Percentiles rank a stretch among this genome's conserved stretches.
These are phyloP conservation scores for Glutinoglossum americanum DNA, from an alignment of 495 filamentous ascomycete genomes.

Conservation along the genomic window DNA sequence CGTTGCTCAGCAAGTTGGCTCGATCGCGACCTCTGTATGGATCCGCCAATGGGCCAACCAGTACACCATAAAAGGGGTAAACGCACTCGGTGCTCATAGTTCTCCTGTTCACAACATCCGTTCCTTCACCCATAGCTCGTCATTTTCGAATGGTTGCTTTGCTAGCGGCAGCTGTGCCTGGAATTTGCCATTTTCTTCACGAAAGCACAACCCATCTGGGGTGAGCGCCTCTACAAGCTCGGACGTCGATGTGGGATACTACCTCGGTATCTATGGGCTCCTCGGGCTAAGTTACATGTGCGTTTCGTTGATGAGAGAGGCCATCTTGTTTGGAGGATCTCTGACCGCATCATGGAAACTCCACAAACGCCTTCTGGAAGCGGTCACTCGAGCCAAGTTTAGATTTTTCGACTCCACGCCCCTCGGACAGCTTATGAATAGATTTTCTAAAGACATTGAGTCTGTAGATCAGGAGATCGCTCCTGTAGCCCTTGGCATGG, in stretches of 20 bases:
- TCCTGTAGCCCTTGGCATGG: slow-evolving; percentile 60
- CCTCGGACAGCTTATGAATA: slow-evolving; percentile 91
- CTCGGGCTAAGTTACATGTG: slow-evolving; percentile 53
- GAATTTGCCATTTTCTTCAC: slow-evolving; percentile 17
- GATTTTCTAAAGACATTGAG: slow-evolving; percentile 95
- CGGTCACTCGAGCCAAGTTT: slow-evolving; percentile 75
- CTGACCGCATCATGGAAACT: slow-evolving; percentile 72
- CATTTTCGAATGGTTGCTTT: slow-evolving; percentile 15
- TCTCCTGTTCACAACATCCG: slow-evolving; percentile 1
- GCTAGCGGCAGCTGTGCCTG: slow-evolving; percentile 21
- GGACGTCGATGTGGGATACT: slow-evolving; percentile 57
- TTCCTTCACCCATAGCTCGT: background rate
- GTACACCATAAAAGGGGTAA: slow-evolving; percentile 18
- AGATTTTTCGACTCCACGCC: slow-evolving; percentile 97
- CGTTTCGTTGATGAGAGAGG: slow-evolving; percentile 59
- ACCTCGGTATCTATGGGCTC: slow-evolving; percentile 59
- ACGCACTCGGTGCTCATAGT: background rate
- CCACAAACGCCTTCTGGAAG: slow-evolving; percentile 54
- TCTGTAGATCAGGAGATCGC: slow-evolving; percentile 91
- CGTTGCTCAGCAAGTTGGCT: slow-evolving; percentile 55
- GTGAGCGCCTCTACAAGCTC: slow-evolving; percentile 9
- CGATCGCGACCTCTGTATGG: slow-evolving; percentile 79
- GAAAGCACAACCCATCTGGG: slow-evolving; percentile 26
- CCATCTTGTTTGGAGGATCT: slow-evolving; percentile 79
- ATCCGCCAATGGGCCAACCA: slow-evolving; percentile 74